phyloP scores from a whole-genome alignment of 179 eudicot genomes.

The Amaranthus tricolor region DNA sequence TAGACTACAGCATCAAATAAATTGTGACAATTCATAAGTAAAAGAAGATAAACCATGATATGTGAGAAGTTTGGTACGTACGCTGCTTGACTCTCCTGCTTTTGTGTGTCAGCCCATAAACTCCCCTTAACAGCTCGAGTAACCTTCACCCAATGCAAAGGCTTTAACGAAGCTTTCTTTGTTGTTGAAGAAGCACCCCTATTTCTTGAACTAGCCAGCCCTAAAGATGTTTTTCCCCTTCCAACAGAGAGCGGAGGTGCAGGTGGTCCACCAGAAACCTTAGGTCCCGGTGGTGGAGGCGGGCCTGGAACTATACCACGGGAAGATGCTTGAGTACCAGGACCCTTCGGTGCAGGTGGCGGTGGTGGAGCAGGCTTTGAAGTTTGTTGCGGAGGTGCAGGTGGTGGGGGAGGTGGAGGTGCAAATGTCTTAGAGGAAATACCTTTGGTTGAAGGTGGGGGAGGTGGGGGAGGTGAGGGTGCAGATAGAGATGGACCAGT shows the following conservation, averaged over 20 bases:
- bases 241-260: conserved; percentile 51
- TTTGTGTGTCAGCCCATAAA: conserved; percentile 50
- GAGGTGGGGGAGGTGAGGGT: conserved; percentile 41
- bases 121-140: conserved; percentile 50
- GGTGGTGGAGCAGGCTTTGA: conserved; percentile 36
- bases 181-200: conserved; percentile 39
- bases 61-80: conserved; percentile 22
- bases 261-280: conserved; percentile 46
- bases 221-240: conserved; percentile 49
- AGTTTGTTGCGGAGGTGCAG: conserved; percentile 34
- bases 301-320: conserved; percentile 33
- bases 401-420: conserved; percentile 38
- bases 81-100: conserved; percentile 44
- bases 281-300: conserved; percentile 54
- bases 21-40: neutral
- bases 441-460: conserved; percentile 32
- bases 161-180: conserved; percentile 40
- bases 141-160: conserved; percentile 51
- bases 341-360: conserved; percentile 23
- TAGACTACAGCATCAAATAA: conserved; percentile 1
- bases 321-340: conserved; percentile 23
- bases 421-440: conserved; percentile 17
- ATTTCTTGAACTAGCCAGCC: conserved; percentile 40
- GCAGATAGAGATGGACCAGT: conserved; percentile 27
- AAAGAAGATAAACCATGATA: conserved; percentile 3